phyloP scores from a whole-genome alignment of 192 early-diverging fungal species.

The Podila clonocystis region DNA sequence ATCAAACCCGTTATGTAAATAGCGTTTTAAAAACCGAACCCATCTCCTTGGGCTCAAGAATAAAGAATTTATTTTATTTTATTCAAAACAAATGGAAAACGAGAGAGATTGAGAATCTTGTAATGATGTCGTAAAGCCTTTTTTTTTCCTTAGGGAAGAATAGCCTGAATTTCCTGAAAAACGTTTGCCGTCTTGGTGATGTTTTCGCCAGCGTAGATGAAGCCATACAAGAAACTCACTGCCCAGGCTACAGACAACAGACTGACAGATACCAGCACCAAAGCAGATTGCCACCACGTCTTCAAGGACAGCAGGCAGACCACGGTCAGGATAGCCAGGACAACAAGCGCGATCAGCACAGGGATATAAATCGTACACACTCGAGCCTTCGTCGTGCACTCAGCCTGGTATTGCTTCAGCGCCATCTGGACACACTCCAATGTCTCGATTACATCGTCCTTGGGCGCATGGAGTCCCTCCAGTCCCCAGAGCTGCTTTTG shows the following conservation, averaged over 20 bases:
- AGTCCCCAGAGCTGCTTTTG: neutral
- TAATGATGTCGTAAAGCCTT: too few relatives aligned
- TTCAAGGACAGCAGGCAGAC: neutral
- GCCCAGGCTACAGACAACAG: constrained; percentile 5
- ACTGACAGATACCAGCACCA: neutral
- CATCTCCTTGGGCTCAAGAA: neutral
- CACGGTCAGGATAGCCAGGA: neutral
- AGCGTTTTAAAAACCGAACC: neutral
- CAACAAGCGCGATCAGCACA: neutral
- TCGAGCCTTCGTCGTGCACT: neutral
- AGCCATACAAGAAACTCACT: constrained; percentile 18
- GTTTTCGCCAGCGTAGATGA: constrained; percentile 34
- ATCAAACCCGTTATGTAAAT: constrained; percentile 31
- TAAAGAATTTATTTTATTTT: too few relatives aligned
- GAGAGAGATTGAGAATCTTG: too few relatives aligned
- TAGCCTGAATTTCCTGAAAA: too few relatives aligned
- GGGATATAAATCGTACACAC: neutral
- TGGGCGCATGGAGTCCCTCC: neutral
- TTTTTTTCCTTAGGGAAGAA: too few relatives aligned
- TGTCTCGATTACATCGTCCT: constrained; percentile 3
- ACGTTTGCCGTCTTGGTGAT: constrained; percentile 17
- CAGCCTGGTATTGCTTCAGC: constrained; percentile 8
- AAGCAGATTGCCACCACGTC: neutral
- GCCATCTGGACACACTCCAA: constrained; percentile 13
- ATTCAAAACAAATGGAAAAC: too few relatives aligned